phyloP scores from a whole-genome alignment of 495 filamentous ascomycete genomes.

The Diplogelasinospora grovesii region DNA sequence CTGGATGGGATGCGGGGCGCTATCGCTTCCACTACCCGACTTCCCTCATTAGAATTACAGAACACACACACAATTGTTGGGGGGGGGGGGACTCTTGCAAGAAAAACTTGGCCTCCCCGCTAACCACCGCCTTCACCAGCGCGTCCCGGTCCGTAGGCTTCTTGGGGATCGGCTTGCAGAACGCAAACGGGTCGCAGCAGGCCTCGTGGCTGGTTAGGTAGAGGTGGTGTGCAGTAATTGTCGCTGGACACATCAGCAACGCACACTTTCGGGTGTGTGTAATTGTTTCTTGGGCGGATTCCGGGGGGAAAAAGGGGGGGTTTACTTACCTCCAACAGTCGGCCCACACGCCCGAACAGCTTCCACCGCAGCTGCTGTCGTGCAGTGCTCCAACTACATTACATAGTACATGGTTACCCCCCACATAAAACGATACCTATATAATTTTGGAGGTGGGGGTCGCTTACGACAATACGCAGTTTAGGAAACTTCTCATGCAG shows the following conservation, averaged over 20 bases:
- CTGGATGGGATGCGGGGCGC: too few relatives aligned
- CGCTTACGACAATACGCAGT: slow-evolving; percentile 74
- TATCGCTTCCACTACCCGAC: too few relatives aligned
- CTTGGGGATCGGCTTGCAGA: slow-evolving; percentile 83
- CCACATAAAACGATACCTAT: too few relatives aligned
- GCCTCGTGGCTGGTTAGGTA: slow-evolving; percentile 80
- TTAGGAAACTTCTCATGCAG: slow-evolving; percentile 72
- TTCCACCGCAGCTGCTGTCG: slow-evolving; percentile 72
- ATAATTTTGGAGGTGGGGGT: too few relatives aligned
- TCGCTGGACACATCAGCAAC: too few relatives aligned
- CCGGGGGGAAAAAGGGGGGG: slow-evolving; percentile 18
- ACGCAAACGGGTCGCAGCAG: too few relatives aligned
- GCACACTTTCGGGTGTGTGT: not conserved
- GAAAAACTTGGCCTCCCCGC: slow-evolving; percentile 75
- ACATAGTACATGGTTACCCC: too few relatives aligned
- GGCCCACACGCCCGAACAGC: slow-evolving; percentile 69
- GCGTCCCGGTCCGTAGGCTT: slow-evolving; percentile 66
- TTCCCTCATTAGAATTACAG: slow-evolving; percentile 43
- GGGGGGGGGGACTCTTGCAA: slow-evolving; percentile 28
- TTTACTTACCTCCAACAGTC: slow-evolving; percentile 51
- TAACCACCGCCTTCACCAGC: slow-evolving; percentile 60
- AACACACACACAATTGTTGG: slow-evolving; percentile 19
- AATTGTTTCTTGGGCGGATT: not conserved
- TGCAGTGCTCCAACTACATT: slow-evolving; percentile 80
- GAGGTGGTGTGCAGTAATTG: slow-evolving; percentile 65